Evolutionary conservation across 2,329 filamentous ascomycete species (phyloP), one percentile per base, ranked within the genome.

Genomic region (Pseudocercospora macadamiae): DNA sequence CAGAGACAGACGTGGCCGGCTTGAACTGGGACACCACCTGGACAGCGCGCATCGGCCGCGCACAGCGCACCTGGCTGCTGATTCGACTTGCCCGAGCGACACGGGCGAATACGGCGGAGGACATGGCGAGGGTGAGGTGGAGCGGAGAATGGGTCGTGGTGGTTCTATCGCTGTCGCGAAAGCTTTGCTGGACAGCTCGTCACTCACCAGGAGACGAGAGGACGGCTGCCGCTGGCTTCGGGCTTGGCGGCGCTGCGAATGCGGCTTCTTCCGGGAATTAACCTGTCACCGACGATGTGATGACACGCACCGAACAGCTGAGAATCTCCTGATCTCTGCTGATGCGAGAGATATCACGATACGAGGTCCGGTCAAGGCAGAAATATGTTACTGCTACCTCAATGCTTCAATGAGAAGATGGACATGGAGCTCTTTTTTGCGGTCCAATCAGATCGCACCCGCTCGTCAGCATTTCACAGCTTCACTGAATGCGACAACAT

Each of bases 1-100:
- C 59, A 51, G 57, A 82, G 65, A 64, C 59, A 51, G 57, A 58
- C 45, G 64, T 63, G 61, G 63, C 63, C 55, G 67, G 64, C 61
- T 65, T 66, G 66, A 68, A 66, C 65, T 67, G 56, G 36, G 61
- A 52, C 49, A 53, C n/a, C n/a, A n/a, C 45, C 58, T 69, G 67
- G 61, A 66, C 57, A 57, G 59, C 57, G 63, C 64, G 62, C 60
- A 59, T 59, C 52, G 60, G 60, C 30, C 58, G 66, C 58, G 60
- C 51, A 55, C 56, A 61, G 62, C 60, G 61, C 61, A 61, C 42
- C 45, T 54, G 66, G 59, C 60, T 62, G 54, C 61, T 61, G 62
- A 65, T 61, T 42, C 64, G 60, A 47, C 64, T 60, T 32, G 60
- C 57, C 55, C 68, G 61, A 56, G 63, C 59, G 55, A 69, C 59